Percentiles rank a stretch among this genome's conserved stretches.
Evolutionary conservation across 176 grass and related monocot genomes (phyloP).

Genomic region (Coix lacrymajobi): DNA sequence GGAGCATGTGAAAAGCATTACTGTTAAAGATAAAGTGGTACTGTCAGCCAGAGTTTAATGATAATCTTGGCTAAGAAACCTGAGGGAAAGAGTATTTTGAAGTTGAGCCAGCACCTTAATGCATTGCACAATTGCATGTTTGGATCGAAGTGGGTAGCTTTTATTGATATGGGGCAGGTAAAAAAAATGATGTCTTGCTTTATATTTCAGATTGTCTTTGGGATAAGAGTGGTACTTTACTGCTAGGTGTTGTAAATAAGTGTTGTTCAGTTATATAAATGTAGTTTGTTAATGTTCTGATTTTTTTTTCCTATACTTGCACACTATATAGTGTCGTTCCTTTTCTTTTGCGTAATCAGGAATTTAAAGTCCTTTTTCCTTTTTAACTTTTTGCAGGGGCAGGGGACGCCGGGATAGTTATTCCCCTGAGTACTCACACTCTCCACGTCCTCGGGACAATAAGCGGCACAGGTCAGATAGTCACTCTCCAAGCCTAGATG

Average conservation of each 20-base stretch:
- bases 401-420: constrained; percentile 27
- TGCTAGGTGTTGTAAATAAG: not conserved
- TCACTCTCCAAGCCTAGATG: constrained; percentile 31
- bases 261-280: constrained; percentile 15
- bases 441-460: constrained; percentile 35
- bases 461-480: constrained; percentile 24
- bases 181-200: constrained; percentile 42
- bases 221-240: constrained; percentile 2
- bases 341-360: not conserved
- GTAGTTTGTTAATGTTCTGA: constrained; percentile 14
- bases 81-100: constrained; percentile 52
- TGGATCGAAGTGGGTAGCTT: constrained; percentile 51
- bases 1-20: constrained; percentile 52
- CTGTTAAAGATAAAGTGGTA: constrained; percentile 48
- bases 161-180: constrained; percentile 54
- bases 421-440: constrained; percentile 24
- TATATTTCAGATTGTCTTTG: constrained; percentile 27
- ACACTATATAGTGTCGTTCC: not conserved
- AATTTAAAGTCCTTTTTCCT: constrained; percentile 8
- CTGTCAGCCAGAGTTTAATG: constrained; percentile 39
- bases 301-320: not conserved
- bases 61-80: constrained; percentile 79
- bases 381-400: constrained; percentile 25
- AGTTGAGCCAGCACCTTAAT: constrained; percentile 47
- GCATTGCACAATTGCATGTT: constrained; percentile 53